Base-by-base conservation (phyloP, 169 alveolate genomes). In the Fabrea salina region DNA sequence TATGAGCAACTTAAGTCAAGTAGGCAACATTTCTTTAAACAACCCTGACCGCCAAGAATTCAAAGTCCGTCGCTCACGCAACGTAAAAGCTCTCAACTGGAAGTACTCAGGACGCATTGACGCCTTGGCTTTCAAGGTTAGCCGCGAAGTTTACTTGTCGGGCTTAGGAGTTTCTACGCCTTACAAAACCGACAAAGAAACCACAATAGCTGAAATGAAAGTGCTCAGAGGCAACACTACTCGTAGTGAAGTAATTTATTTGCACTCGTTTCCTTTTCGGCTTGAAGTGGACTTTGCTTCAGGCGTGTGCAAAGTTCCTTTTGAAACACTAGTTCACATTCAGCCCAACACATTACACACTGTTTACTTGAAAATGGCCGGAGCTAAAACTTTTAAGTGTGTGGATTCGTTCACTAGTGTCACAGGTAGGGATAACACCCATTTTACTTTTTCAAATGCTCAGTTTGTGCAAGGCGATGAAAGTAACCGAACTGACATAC, bases 101-200 rank as follows among this genome's bases (percentile, higher is more conserved):
- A 66, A 66, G 56, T 66, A 66, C 76, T 66, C 76, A n/a, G 76
- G 76, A 1, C 33, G 76, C 19, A 66, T 66, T 32, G 76, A 66
- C 40, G 76, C 76, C 40, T 40, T 66, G 8, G 40, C 47, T 11
- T 66, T 66, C 37, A 66, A 66, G 3, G n/a, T 39, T n/a, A 30
- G 40, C 37, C 33, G 27, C 8, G 35, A 66, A 22, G 57, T 66
- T 39, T 41, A 37, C 22, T 30, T 66, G 2, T 19, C 76, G 16
- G 76, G 58, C 19, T 37, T 66, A 4, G 76, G 76, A 66, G 76
- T 66, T 35, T 66, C 58, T 39, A 66, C 76, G 6, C 76, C 76
- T 32, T 66, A 66, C 40, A 66, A 66, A 35, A 30, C 40, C 3
- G 51, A 39, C n/a, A 66, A 66, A 41, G 30, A 19, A 5, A 66